These are phyloP conservation scores for Eutrema salsugineum DNA, from an alignment of 441 rosid genomes.

Conservation along the genomic window DNA sequence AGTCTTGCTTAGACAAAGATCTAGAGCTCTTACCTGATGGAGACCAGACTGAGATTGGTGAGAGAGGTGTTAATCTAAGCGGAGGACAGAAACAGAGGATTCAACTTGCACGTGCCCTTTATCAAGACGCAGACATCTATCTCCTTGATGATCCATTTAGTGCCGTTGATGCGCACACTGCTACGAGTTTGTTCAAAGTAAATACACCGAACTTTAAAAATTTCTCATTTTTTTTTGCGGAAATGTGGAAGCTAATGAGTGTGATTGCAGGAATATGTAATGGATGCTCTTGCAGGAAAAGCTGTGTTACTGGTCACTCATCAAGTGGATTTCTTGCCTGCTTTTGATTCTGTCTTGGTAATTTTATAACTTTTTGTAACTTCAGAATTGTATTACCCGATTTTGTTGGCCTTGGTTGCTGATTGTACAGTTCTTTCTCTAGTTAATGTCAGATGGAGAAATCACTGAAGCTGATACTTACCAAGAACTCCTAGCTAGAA, in stretches of 20 bases:
- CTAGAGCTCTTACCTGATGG: conserved; percentile 85
- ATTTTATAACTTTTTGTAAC: background rate
- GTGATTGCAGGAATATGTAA: conserved; percentile 69
- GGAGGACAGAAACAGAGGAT: conserved; percentile 98
- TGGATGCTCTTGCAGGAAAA: conserved; percentile 75
- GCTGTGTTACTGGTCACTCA: conserved; percentile 88
- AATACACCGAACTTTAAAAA: background rate
- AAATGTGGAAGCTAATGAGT: conserved; percentile 16
- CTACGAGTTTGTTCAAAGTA: conserved; percentile 88
- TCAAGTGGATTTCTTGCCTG: conserved; percentile 97
- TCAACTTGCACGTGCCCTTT: conserved; percentile 97
- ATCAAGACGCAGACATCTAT: conserved; percentile 90
- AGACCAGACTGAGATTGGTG: conserved; percentile 93
- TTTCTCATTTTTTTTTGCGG: background rate
- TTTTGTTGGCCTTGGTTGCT: background rate
- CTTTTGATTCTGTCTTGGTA: conserved; percentile 88
- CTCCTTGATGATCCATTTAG: conserved; percentile 98
- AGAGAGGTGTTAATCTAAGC: conserved; percentile 96
- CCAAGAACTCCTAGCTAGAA: conserved; percentile 60
- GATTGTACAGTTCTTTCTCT: conserved; percentile 25
- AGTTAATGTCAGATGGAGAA: conserved; percentile 96
- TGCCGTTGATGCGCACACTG: conserved; percentile 97
- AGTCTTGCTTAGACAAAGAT: conserved; percentile 84
- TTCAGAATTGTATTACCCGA: background rate
- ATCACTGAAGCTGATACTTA: conserved; percentile 71